Conservation (phyloP, 257 asterid species). For the Mitragyna speciosa region DNA sequence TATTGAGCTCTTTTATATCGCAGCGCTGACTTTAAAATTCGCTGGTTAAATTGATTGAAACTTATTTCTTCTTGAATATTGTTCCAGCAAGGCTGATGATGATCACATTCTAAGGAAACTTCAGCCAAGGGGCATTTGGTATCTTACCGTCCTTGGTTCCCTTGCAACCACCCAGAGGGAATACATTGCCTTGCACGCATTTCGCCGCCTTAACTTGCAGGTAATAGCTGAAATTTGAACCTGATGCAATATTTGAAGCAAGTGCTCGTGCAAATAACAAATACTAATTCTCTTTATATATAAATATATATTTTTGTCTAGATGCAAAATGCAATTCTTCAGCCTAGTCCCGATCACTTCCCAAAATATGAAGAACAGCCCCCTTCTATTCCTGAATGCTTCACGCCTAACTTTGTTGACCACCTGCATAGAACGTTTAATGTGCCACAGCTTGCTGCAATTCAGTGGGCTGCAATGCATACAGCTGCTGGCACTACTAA, state of each 20-base stretch:
- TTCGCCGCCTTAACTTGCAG: slow-evolving; percentile 92
- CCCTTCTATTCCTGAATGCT: slow-evolving; percentile 98
- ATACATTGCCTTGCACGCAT: slow-evolving; percentile 89
- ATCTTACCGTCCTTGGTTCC: slow-evolving; percentile 82
- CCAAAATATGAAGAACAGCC: slow-evolving; percentile 97
- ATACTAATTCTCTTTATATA: not conserved
- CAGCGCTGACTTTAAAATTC: not conserved
- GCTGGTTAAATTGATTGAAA: not conserved
- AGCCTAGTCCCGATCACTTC: slow-evolving; percentile 93
- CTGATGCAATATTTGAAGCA: slow-evolving; percentile 1
- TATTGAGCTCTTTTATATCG: too few species aligned
- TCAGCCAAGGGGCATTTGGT: slow-evolving; percentile 85
- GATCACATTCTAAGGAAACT: slow-evolving; percentile 89
- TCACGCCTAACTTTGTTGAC: slow-evolving; percentile 84
- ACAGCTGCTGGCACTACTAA: slow-evolving; percentile 94
- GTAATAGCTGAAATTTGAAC: slow-evolving; percentile 34
- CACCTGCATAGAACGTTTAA: slow-evolving; percentile 76
- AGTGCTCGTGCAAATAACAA: not conserved
- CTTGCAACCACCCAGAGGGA: slow-evolving; percentile 96
- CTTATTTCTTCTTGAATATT: slow-evolving; percentile 11
- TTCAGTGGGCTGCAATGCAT: slow-evolving; percentile 98
- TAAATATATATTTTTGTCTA: slow-evolving; percentile 22
- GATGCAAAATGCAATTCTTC: slow-evolving; percentile 99
- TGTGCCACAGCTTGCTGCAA: slow-evolving; percentile 88
- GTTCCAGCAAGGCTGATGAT: slow-evolving; percentile 64